Evolutionary conservation across 2,329 filamentous ascomycete species (phyloP).

Genomic region (Colletotrichum gloeosporioides): DNA sequence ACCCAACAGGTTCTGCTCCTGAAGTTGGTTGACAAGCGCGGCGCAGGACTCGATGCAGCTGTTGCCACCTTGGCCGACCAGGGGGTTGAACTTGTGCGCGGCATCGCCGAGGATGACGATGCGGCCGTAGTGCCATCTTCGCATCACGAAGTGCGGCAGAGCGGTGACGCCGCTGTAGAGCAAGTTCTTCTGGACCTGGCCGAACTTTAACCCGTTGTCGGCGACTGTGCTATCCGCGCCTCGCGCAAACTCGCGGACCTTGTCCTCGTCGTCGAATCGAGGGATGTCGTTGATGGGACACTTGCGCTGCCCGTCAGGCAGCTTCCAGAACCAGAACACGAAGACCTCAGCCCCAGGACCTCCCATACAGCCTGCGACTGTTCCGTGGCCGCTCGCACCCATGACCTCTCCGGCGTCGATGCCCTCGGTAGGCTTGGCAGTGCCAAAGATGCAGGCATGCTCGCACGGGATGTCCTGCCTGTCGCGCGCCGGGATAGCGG

Average conservation of each 20-base stretch:
- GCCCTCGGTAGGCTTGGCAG: conserved; percentile 1
- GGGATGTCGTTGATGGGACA: conserved; percentile 12
- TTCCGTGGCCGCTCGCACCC: neutral
- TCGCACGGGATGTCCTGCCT: neutral
- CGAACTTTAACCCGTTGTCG: neutral
- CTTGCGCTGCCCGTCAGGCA: neutral
- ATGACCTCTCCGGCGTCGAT: neutral
- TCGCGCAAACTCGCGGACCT: neutral
- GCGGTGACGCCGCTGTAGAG: conserved; percentile 14
- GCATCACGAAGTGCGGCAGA: conserved; percentile 17
- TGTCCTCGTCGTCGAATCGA: conserved; percentile 4
- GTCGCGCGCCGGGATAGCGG: conserved; percentile 5
- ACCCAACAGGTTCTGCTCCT: neutral
- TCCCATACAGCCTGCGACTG: conserved; percentile 6
- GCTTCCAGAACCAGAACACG: conserved; percentile 16
- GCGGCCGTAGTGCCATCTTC: conserved; percentile 33
- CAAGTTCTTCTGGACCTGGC: neutral
- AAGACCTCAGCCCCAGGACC: neutral
- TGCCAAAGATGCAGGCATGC: conserved; percentile 18
- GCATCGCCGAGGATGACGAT: conserved; percentile 38
- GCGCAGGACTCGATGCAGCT: conserved; percentile 31
- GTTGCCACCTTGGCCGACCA: conserved; percentile 32
- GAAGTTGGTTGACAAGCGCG: conserved; percentile 28
- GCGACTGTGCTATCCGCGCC: neutral
- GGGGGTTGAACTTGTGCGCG: conserved; percentile 38